Base-by-base conservation (phyloP, 2,329 filamentous ascomycete genomes). In the Epichloe hybrida region DNA sequence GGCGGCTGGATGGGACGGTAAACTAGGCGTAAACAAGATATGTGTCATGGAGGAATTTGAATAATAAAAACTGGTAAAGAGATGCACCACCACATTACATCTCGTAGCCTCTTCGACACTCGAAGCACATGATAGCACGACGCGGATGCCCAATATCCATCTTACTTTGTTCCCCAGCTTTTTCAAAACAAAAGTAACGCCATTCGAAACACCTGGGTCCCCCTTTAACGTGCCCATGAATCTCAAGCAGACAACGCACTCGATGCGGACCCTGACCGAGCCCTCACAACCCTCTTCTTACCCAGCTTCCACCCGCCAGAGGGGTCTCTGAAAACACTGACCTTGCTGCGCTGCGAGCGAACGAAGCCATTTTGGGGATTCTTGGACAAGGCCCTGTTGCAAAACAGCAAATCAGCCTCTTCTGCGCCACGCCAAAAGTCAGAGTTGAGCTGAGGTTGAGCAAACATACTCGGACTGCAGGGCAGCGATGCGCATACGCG, bases 1-100 rank as follows among this genome's bases (percentile, higher is more conserved):
- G 89, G 89, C 7, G 89, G 89, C 11, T 95, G 88, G 88, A 94
- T 95, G 88, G 88, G 86, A 1, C 74, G 88, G 72, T 94, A 31
- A 11, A 35, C 27, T 31, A 31, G 27, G 27, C 27, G 27, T 31
- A 9, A 31, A 31, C 27, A 31, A 31, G 2, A 0, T 31, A 8
- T 31, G 27, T 31, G 27, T 31, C 27, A 31, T 31, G 27, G 8
- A 31, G 8, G 27, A 11, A 11, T 4, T 31, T 31, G 4, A 12
- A 17, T 13, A 17, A 48, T 21, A 15, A 1, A 11, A 36, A 37
- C n/a, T 6, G 21, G 37, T n/a, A 36, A 20, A 34, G n/a, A 41
- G 36, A 31, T 5, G 15, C 13, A 8, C 8, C 17, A 13, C 7
- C 17, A 13, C 7, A 17, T 43, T 9, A 3, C 27, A 31, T 31